These are phyloP conservation scores for Echinosophora koreensis DNA, from an alignment of 306 rosid species.

Conservation along the genomic window DNA sequence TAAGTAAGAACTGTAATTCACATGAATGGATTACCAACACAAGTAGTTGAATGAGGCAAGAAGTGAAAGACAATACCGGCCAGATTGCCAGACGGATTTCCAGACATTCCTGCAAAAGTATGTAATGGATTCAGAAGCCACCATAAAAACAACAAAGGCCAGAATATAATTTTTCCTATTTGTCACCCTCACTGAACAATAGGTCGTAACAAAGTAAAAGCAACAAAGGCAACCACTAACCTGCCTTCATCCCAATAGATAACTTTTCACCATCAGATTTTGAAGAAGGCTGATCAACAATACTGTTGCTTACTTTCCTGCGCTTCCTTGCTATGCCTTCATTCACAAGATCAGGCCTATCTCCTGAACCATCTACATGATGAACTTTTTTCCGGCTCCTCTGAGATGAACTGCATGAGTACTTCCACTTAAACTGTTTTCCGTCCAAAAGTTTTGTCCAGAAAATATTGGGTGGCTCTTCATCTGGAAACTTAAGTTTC, in stretches of 20 bases:
- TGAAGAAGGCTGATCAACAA: constrained; percentile 45
- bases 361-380: constrained; percentile 49
- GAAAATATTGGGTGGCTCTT: constrained; percentile 63
- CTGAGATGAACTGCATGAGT: constrained; percentile 58
- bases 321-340: constrained; percentile 67
- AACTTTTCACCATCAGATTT: constrained; percentile 57
- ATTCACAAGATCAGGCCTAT: constrained; percentile 49
- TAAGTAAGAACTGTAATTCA: constrained; percentile 9
- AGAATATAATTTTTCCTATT: constrained; percentile 27
- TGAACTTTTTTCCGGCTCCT: constrained; percentile 78
- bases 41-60: constrained; percentile 46
- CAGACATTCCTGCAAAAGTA: constrained; percentile 56
- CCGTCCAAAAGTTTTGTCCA: constrained; percentile 80
- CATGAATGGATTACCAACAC: constrained; percentile 38
- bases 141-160: constrained; percentile 34
- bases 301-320: constrained; percentile 58
- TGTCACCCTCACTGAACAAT: constrained; percentile 42
- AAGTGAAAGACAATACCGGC: constrained; percentile 48
- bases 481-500: constrained; percentile 50
- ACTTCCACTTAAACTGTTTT: constrained; percentile 79
- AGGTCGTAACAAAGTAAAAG: constrained; percentile 31
- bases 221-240: constrained; percentile 53
- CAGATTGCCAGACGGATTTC: constrained; percentile 33
- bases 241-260: constrained; percentile 56
- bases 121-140: constrained; percentile 45